These are phyloP conservation scores for Pseudovirgaria hyperparasitica DNA, from an alignment of 2,329 filamentous ascomycete genomes.

Conservation along the genomic window DNA sequence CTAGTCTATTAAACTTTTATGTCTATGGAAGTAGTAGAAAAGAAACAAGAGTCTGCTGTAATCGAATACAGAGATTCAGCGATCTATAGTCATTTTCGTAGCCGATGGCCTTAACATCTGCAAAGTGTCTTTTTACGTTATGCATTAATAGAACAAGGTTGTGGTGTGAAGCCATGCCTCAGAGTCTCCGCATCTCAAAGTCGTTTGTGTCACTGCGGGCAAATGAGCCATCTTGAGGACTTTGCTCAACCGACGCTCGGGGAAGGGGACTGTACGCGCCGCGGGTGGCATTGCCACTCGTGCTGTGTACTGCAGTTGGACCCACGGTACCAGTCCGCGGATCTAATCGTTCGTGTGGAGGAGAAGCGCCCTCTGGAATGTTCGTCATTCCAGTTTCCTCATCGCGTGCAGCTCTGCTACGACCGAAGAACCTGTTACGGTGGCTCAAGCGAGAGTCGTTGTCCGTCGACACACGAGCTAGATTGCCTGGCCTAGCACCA, in stretches of 20 bases:
- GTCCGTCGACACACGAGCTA: conserved; percentile 23
- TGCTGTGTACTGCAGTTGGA: conserved; percentile 15
- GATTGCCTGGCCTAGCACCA: conserved; percentile 8
- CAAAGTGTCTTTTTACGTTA: background rate
- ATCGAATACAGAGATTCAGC: too few relatives aligned
- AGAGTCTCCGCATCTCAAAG: background rate
- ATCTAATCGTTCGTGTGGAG: conserved; percentile 20
- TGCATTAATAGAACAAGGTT: background rate
- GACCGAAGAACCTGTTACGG: conserved; percentile 50
- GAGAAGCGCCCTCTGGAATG: conserved; percentile 27
- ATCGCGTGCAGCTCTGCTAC: conserved; percentile 16
- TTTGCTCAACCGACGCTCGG: conserved; percentile 1
- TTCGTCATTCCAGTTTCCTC: conserved; percentile 35
- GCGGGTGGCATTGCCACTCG: too few relatives aligned
- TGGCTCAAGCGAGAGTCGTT: conserved; percentile 30
- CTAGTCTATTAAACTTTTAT: too few relatives aligned
- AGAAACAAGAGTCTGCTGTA: too few relatives aligned
- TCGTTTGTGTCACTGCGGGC: background rate
- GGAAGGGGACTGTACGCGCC: too few relatives aligned
- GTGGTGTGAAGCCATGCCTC: background rate
- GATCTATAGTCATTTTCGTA: too few relatives aligned
- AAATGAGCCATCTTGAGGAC: conserved; percentile 2
- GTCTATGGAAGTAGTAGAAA: too few relatives aligned
- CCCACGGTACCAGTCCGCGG: conserved; percentile 21
- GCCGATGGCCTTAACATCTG: too few relatives aligned